phyloP scores from a whole-genome alignment of 169 alveolate species.

The Besnoitia besnoiti region DNA sequence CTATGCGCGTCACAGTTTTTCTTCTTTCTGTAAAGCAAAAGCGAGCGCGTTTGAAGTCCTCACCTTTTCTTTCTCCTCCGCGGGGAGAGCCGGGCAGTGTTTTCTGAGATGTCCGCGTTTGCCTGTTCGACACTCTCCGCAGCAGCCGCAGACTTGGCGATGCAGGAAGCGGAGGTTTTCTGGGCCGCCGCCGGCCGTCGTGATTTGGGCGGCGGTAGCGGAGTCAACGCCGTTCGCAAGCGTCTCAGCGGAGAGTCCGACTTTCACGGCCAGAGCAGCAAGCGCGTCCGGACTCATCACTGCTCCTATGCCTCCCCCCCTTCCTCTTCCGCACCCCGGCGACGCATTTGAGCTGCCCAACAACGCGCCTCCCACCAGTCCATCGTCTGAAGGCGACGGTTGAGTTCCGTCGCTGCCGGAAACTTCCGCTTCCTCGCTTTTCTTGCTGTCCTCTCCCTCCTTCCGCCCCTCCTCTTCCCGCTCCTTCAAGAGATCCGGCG shows the following conservation, averaged over 20 bases:
- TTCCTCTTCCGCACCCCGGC: conserved; percentile 5
- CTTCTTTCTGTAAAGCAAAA: no score
- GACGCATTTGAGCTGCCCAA: no score
- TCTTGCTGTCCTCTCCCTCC: background rate
- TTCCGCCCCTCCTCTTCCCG: no score
- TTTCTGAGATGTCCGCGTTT: conserved; percentile 55
- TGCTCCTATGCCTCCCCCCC: background rate
- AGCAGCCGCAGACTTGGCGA: conserved; percentile 64
- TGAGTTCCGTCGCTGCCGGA: background rate
- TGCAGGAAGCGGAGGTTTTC: conserved; percentile 61
- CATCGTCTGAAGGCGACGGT: background rate
- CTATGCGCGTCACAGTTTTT: no score
- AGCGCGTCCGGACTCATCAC: background rate
- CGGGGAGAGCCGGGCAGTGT: conserved; percentile 60
- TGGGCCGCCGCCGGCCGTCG: conserved; percentile 49
- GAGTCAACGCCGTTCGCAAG: background rate
- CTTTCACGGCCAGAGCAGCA: background rate
- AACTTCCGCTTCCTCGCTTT: background rate
- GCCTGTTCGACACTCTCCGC: conserved; percentile 67
- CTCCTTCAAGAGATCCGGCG: background rate
- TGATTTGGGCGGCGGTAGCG: background rate
- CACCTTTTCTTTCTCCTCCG: conserved; percentile 26
- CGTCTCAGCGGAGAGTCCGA: background rate
- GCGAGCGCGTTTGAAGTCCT: no score
- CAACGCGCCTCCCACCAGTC: background rate